Evolutionary conservation across 345 rosid genomes (phyloP), one percentile per base, ranked within the genome.

Genomic region (Dimocarpus longan): DNA sequence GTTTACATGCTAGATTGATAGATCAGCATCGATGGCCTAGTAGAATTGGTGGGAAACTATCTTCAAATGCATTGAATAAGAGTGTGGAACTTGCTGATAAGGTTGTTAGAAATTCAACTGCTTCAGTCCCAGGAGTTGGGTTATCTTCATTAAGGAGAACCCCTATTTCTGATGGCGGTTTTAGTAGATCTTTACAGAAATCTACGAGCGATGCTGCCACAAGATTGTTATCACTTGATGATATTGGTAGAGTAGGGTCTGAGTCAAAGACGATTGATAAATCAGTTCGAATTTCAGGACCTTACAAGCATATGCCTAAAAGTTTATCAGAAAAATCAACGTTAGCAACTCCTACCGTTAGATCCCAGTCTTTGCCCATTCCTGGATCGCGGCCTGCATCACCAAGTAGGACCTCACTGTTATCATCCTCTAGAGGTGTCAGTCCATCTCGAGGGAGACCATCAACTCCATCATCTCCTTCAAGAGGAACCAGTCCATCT

Each of bases 11-110:
- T 78, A 88, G 93, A 82, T 81, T 93, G 82, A 91, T 93, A 68
- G 98, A 93, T 80, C 99, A 96, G 78, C 99, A 90, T 84, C 88
- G 94, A 32, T 94, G 98, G 98, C 95, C 99, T 68, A 89, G 95
- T 84, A 89, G 95, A 89, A 81, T 86, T 50, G 89, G 93, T 74
- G 93, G 91, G 67, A 91, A 82, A 84, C 68, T 89, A 65, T 80
- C 86, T 78, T 80, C 90, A 46, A 89, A 76, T 89, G 82, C 91
- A 28, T 78, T 82, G 63, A 84, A 80, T 77, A 85, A 80, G 86
- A 90, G 89, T 86, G 84, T 83, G 80, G 97, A 91, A 90, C 88
- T 89, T 76, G 80, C 83, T 13, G 93, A 88, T 77, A 91, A 84
- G 86, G 83, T 81, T 42, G 71, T 84, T 26, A 86, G 88, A 86